phyloP scores from a whole-genome alignment of 2,329 filamentous ascomycete genomes.

The Endoconidiophora laricicola region DNA sequence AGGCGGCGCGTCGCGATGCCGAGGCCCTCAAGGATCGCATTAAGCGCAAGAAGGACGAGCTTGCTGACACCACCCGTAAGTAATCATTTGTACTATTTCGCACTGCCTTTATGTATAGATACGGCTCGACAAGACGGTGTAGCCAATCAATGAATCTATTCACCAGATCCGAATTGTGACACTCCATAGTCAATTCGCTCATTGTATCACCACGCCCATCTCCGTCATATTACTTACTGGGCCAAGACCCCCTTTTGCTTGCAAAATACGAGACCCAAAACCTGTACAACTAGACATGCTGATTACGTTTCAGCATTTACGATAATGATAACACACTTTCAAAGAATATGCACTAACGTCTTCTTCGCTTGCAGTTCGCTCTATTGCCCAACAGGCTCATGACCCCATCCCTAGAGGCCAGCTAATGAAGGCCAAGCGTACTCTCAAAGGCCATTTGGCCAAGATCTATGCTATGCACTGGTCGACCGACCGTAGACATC shows the following conservation, averaged over 20 bases:
- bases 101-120: not conserved
- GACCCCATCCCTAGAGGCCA: conserved; percentile 79
- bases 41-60: conserved; percentile 99
- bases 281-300: not conserved
- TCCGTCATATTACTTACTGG: no score
- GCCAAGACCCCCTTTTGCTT: no score
- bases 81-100: conserved; percentile 16
- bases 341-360: not conserved
- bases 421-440: conserved; percentile 94
- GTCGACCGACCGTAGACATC: conserved; percentile 93
- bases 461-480: conserved; percentile 99
- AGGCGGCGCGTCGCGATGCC: conserved; percentile 86
- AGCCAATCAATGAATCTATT: not conserved
- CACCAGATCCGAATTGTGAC: no score
- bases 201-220: not conserved
- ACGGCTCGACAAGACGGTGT: not conserved
- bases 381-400: conserved; percentile 82
- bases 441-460: conserved; percentile 90
- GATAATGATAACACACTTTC: no score
- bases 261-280: no score
- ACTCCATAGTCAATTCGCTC: no score
- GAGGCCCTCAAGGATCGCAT: conserved; percentile 96
- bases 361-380: conserved; percentile 54
- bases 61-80: conserved; percentile 95
- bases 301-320: not conserved